These are phyloP conservation scores for Gossypium sturtianum DNA, from an alignment of 345 rosid species.

Conservation along the genomic window DNA sequence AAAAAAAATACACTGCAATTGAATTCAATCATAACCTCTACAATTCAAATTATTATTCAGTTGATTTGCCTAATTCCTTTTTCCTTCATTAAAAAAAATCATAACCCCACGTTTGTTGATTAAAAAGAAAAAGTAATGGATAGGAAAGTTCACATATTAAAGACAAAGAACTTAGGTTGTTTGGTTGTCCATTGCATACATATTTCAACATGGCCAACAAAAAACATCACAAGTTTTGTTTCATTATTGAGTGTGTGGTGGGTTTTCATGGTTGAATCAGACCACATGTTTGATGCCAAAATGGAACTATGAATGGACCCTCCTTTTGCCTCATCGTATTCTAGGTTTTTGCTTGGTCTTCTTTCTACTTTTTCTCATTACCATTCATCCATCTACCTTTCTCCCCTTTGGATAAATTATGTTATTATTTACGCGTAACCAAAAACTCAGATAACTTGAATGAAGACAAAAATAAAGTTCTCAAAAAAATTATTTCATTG, in stretches of 20 bases:
- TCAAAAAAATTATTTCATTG: too few relatives aligned
- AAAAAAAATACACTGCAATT: not conserved
- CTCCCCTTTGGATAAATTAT: too few relatives aligned
- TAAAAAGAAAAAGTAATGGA: not conserved
- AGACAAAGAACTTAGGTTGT: not conserved
- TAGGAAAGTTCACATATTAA: not conserved
- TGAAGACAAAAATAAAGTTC: too few relatives aligned
- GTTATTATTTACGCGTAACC: too few relatives aligned
- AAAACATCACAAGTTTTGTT: not conserved
- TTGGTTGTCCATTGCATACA: not conserved
- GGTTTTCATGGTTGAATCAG: not conserved
- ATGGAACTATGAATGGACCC: not conserved
- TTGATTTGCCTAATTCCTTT: too few relatives aligned
- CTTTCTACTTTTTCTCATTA: not conserved
- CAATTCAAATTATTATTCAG: too few relatives aligned
- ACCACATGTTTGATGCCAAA: not conserved
- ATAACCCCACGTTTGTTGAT: not conserved
- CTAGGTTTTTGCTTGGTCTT: not conserved
- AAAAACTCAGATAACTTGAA: too few relatives aligned
- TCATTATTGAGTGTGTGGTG: not conserved
- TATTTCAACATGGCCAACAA: not conserved
- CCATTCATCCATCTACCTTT: not conserved
- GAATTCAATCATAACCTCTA: not conserved
- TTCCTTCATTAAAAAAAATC: not conserved
- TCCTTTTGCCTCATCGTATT: not conserved